These are phyloP conservation scores for Fusarium phyllophilum DNA, from an alignment of 2,329 filamentous ascomycete genomes.

Conservation along the genomic window DNA sequence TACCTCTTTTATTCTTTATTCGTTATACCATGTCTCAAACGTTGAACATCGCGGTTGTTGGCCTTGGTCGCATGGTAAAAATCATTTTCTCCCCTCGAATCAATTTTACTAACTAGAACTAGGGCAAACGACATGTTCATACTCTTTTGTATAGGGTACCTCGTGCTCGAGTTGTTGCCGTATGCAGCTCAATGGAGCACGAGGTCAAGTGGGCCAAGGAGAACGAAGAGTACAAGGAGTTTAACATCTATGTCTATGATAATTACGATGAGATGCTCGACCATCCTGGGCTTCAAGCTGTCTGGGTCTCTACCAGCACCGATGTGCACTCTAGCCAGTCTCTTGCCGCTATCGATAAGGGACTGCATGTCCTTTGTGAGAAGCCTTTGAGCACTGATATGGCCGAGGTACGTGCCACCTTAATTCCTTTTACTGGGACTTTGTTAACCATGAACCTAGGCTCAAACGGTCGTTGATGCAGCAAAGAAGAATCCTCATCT, in stretches of 20 bases:
- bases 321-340: conserved; percentile 30
- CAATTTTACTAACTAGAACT: accelerated
- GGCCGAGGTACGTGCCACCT: conserved; percentile 59
- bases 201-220: conserved; percentile 25
- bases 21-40: conserved; percentile 2
- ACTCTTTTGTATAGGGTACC: conserved; percentile 28
- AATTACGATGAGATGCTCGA: conserved; percentile 33
- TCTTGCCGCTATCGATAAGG: conserved; percentile 13
- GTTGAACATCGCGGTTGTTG: conserved; percentile 31
- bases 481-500: conserved; percentile 64
- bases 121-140: conserved; percentile 32
- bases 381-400: conserved; percentile 45
- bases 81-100: accelerated
- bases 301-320: conserved; percentile 32
- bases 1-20: accelerated
- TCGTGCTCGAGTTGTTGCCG: conserved; percentile 24
- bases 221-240: conserved; percentile 26
- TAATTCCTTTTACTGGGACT: accelerated
- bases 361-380: conserved; percentile 34
- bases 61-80: conserved; percentile 32
- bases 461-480: conserved; percentile 67
- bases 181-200: conserved; percentile 14
- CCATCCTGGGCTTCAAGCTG: conserved; percentile 26
- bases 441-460: conserved; percentile 49
- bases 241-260: conserved; percentile 16